Conservation (phyloP, 768 basidiomycete species). For the Cystofilobasidium bisporidii region DNA sequence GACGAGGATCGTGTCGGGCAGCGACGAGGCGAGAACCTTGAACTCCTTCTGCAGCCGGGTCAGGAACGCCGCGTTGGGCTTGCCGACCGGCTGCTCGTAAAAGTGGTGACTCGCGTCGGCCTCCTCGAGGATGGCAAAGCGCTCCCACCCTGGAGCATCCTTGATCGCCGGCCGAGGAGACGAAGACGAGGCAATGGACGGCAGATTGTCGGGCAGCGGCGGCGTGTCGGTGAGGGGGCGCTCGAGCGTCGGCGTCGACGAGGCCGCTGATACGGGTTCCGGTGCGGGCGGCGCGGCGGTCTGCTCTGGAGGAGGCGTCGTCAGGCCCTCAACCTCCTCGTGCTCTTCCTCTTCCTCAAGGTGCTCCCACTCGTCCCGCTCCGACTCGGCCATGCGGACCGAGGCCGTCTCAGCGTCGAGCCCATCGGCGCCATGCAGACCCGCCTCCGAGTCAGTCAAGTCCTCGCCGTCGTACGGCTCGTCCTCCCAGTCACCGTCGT, state of each 20-base stretch:
- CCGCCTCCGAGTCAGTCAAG: slow-evolving; percentile 18
- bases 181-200: not conserved
- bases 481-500: slow-evolving; percentile 21
- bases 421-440: slow-evolving; percentile 6
- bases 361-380: slow-evolving; percentile 17
- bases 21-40: slow-evolving; percentile 60
- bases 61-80: slow-evolving; percentile 62
- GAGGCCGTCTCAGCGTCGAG: slow-evolving; percentile 10
- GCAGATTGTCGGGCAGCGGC: slow-evolving; percentile 15
- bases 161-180: not conserved
- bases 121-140: slow-evolving; percentile 67
- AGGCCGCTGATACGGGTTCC: not conserved
- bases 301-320: not conserved
- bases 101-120: slow-evolving; percentile 78
- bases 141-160: slow-evolving; percentile 55
- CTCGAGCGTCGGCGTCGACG: slow-evolving; percentile 5
- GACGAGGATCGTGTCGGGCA: slow-evolving; percentile 86
- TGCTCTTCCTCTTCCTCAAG: slow-evolving; percentile 6
- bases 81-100: slow-evolving; percentile 48
- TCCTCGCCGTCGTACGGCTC: slow-evolving; percentile 14
- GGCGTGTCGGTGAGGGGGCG: slow-evolving; percentile 24
- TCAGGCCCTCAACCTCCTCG: slow-evolving; percentile 3
- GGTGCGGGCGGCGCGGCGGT: not conserved
- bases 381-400: slow-evolving; percentile 16
- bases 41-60: slow-evolving; percentile 74